These are phyloP conservation scores for Malassezia cuniculi DNA, from an alignment of 1,284 basidiomycete species.

Conservation along the genomic window DNA sequence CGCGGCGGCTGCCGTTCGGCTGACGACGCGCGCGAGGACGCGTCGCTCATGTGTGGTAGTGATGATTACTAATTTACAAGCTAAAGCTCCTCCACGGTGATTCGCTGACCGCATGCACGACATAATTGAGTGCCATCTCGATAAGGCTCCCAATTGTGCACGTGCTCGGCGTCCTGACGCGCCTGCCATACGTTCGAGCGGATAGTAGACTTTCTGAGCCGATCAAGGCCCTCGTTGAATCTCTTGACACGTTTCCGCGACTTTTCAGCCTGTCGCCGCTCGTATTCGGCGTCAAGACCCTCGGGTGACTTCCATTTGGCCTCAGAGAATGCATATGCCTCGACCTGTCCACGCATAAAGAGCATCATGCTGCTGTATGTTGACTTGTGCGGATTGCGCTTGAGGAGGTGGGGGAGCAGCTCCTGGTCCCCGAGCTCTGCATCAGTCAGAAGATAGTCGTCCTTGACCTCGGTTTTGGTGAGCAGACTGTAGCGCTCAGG, in stretches of 20 bases:
- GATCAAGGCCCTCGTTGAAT: slow-evolving; percentile 40
- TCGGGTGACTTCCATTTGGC: slow-evolving; percentile 93
- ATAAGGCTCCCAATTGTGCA: slow-evolving; percentile 23
- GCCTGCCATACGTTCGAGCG: slow-evolving; percentile 34
- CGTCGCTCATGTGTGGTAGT: no score
- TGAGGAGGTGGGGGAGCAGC: slow-evolving; percentile 78
- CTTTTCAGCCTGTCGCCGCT: slow-evolving; percentile 65
- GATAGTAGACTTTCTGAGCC: slow-evolving; percentile 31
- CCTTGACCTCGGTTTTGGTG: slow-evolving; percentile 97
- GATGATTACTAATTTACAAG: no score
- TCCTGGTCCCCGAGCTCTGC: slow-evolving; percentile 87
- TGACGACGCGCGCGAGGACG: neutral
- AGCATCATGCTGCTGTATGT: slow-evolving; percentile 99
- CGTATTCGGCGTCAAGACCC: slow-evolving; percentile 77
- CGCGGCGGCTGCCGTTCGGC: neutral
- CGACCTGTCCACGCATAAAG: slow-evolving; percentile 83
- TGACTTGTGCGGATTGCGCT: slow-evolving; percentile 90
- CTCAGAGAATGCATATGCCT: slow-evolving; percentile 72
- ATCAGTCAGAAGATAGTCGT: slow-evolving; percentile 65
- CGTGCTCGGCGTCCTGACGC: slow-evolving; percentile 32
- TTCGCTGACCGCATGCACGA: slow-evolving; percentile 11
- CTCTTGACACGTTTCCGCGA: slow-evolving; percentile 83
- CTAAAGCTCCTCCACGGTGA: slow-evolving; percentile 13
- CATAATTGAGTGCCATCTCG: slow-evolving; percentile 3
- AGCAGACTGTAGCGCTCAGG: slow-evolving; percentile 78